phyloP scores from a whole-genome alignment of 768 basidiomycete species.

The Suillus sp. region DNA sequence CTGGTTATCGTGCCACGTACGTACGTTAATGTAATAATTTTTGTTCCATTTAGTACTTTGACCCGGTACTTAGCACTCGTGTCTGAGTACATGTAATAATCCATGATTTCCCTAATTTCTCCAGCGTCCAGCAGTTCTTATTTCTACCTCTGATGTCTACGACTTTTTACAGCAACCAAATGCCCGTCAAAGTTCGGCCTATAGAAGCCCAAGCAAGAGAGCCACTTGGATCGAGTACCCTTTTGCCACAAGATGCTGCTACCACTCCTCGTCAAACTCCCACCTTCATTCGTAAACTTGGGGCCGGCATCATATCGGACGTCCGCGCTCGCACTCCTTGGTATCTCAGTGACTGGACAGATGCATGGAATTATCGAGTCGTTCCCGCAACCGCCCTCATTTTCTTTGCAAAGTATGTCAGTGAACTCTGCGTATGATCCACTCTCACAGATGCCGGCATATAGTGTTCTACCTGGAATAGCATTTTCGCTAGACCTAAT shows the following conservation, averaged over 20 bases:
- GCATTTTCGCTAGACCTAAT: conserved; percentile 93
- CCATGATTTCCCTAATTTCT: background rate
- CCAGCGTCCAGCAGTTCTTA: background rate
- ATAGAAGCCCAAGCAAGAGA: background rate
- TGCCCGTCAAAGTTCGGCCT: background rate
- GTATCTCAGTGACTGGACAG: conserved; percentile 86
- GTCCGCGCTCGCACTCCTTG: conserved; percentile 71
- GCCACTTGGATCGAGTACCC: conserved; percentile 8
- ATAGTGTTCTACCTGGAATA: conserved; percentile 83
- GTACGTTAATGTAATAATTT: background rate
- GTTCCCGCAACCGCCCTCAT: conserved; percentile 84
- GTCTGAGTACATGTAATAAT: background rate
- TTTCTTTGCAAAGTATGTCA: conserved; percentile 77
- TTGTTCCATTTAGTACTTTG: background rate
- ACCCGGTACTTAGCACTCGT: background rate
- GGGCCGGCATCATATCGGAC: conserved; percentile 70
- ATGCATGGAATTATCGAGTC: conserved; percentile 91
- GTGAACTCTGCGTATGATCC: background rate
- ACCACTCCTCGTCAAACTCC: background rate
- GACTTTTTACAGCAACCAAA: background rate
- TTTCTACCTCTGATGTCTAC: background rate
- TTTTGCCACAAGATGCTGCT: conserved; percentile 1
- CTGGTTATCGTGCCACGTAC: background rate
- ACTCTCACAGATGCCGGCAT: conserved; percentile 1
- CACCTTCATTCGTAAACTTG: conserved; percentile 36